Conservation (phyloP, 2,329 filamentous ascomycete genomes). For the Piedraia hortae region DNA sequence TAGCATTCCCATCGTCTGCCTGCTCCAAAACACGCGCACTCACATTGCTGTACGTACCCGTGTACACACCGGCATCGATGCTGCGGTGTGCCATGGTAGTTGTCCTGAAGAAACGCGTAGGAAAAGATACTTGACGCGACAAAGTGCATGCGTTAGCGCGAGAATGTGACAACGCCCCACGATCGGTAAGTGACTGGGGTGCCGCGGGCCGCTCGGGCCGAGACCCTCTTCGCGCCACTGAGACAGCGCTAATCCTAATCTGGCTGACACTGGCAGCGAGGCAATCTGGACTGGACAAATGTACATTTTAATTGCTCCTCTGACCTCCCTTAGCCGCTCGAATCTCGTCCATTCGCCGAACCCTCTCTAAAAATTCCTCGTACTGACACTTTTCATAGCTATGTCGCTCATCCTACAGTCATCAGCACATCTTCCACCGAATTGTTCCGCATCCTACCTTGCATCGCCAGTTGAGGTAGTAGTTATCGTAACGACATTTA, state of each 20-base stretch:
- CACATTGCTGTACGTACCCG: conserved; percentile 2
- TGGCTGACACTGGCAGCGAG: too few species aligned
- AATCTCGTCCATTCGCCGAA: conserved; percentile 95
- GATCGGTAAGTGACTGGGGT: too few species aligned
- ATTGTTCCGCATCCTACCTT: conserved; percentile 33
- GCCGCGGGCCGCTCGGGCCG: too few species aligned
- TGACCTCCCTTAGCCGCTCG: conserved; percentile 58
- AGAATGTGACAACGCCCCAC: too few species aligned
- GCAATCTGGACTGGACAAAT: too few species aligned
- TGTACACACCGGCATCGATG: conserved; percentile 1
- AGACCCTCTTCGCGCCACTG: too few species aligned
- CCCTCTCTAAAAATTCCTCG: conserved; percentile 91
- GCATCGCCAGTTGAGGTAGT: conserved; percentile 95
- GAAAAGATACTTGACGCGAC: too few species aligned
- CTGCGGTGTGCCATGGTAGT: neutral
- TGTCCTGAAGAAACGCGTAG: too few species aligned
- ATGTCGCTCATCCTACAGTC: conserved; percentile 62
- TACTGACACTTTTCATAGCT: conserved; percentile 99
- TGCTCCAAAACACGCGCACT: neutral
- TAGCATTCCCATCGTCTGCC: neutral
- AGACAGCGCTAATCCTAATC: too few species aligned
- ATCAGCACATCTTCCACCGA: neutral
- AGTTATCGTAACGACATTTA: conserved; percentile 72
- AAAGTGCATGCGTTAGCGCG: too few species aligned
- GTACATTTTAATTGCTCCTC: conserved; percentile 62